Evolutionary conservation across 306 rosid genomes (phyloP).

Genomic region (Senna tora): DNA sequence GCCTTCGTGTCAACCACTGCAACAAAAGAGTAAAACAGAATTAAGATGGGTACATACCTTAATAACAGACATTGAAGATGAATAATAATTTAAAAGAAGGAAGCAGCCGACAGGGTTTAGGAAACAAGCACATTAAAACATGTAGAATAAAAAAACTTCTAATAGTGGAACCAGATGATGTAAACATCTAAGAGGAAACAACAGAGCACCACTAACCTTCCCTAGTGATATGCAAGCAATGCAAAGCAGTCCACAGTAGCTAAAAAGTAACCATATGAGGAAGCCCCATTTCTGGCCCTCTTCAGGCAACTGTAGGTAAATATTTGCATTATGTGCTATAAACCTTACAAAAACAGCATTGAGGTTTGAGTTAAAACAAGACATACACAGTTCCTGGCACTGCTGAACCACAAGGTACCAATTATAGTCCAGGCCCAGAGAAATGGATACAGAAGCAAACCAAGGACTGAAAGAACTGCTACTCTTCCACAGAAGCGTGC

Average conservation of each 20-base stretch:
- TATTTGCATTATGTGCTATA: conserved; percentile 37
- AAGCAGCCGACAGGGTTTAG: conserved; percentile 1
- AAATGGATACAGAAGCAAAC: conserved; percentile 85
- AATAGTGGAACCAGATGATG: conserved; percentile 17
- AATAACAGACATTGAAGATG: conserved; percentile 5
- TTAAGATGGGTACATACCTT: conserved; percentile 38
- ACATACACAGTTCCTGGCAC: conserved; percentile 83
- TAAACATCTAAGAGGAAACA: conserved; percentile 23
- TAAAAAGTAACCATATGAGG: conserved; percentile 95
- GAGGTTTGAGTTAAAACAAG: conserved; percentile 7
- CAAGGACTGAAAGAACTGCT: conserved; percentile 81
- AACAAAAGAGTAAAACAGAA: conserved; percentile 32
- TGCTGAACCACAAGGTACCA: conserved; percentile 89
- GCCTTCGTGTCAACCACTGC: conserved; percentile 96
- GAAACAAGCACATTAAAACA: conserved; percentile 13
- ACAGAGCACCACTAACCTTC: conserved; percentile 63
- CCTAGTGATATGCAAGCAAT: conserved; percentile 89
- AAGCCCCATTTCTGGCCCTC: conserved; percentile 98
- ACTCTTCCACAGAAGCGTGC: conserved; percentile 98
- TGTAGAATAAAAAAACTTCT: conserved; percentile 32
- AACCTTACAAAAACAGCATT: conserved; percentile 32
- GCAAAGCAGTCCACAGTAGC: conserved; percentile 89
- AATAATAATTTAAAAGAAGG: conserved; percentile 20
- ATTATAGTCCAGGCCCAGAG: conserved; percentile 96
- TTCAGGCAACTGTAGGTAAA: conserved; percentile 75